phyloP scores from a whole-genome alignment of 768 basidiomycete species.

The Leccinellum luteum region DNA sequence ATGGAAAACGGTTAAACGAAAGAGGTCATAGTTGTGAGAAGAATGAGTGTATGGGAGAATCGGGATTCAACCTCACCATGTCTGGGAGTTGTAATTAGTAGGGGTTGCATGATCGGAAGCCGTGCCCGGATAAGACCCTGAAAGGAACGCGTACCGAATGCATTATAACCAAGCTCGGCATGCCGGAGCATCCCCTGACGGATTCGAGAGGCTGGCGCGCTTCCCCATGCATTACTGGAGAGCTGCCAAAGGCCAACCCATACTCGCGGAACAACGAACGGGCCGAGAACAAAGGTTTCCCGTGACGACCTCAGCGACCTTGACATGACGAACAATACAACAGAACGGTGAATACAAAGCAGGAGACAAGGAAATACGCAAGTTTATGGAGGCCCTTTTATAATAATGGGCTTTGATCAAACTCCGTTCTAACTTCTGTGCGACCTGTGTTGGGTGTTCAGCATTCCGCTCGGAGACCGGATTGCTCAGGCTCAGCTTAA shows the following conservation, averaged over 20 bases:
- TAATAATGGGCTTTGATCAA: conserved; percentile 28
- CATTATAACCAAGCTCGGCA: conserved; percentile 50
- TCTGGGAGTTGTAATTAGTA: conserved; percentile 33
- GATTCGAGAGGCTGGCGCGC: conserved; percentile 61
- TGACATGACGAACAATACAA: conserved; percentile 22
- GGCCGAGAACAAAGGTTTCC: conserved; percentile 57
- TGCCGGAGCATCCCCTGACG: conserved; percentile 66
- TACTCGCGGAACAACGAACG: conserved; percentile 56
- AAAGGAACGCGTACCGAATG: conserved; percentile 37
- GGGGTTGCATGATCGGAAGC: conserved; percentile 12
- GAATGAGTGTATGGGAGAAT: not conserved
- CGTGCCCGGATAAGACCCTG: conserved; percentile 6
- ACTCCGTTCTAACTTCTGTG: conserved; percentile 28
- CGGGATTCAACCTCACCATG: conserved; percentile 45
- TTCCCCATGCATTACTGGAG: conserved; percentile 84
- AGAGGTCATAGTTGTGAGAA: conserved; percentile 16
- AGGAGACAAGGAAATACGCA: conserved; percentile 7
- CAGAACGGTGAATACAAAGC: conserved; percentile 4
- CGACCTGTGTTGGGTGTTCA: too few species aligned
- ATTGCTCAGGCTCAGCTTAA: conserved; percentile 5
- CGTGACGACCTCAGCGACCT: conserved; percentile 11
- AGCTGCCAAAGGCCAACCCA: conserved; percentile 86
- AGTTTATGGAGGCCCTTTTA: conserved; percentile 15
- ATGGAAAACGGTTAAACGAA: conserved; percentile 3
- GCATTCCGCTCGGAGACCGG: conserved; percentile 9